Percentiles rank a stretch among this genome's conserved stretches.
Conservation (phyloP, 2,329 filamentous ascomycete species). For the Elsinoe batatas region DNA sequence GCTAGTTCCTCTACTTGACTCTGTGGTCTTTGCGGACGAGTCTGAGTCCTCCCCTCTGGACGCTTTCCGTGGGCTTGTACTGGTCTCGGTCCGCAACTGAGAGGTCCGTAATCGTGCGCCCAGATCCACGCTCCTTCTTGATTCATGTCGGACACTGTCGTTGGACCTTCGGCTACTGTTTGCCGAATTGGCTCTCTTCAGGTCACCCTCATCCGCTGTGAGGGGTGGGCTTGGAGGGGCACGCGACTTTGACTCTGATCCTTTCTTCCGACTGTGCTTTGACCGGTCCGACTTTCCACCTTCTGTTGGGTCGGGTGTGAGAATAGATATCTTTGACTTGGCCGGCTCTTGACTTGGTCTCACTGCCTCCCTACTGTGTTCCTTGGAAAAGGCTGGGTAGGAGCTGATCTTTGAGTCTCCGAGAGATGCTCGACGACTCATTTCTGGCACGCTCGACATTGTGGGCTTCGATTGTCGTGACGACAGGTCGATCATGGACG, state of each 20-base stretch:
- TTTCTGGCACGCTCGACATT: slow-evolving; percentile 32
- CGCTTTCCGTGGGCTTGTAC: slow-evolving; percentile 9
- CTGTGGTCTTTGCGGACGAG: slow-evolving; percentile 6
- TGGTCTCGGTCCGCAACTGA: not conserved
- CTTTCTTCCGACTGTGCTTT: slow-evolving; percentile 22
- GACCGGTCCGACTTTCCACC: slow-evolving; percentile 24
- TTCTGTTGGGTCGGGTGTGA: slow-evolving; percentile 36
- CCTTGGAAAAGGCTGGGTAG: slow-evolving; percentile 80
- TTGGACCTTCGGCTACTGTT: slow-evolving; percentile 33
- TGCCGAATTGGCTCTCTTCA: slow-evolving; percentile 35
- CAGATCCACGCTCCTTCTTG: slow-evolving; percentile 2
- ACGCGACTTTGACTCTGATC: slow-evolving; percentile 19
- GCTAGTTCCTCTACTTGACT: not conserved
- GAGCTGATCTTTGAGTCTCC: slow-evolving; percentile 42
- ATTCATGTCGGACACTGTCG: slow-evolving; percentile 6
- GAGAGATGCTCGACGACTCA: slow-evolving; percentile 33
- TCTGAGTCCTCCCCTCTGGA: slow-evolving; percentile 11
- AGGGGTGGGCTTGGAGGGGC: slow-evolving; percentile 41
- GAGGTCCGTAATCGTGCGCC: slow-evolving; percentile 4
- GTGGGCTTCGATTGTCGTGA: slow-evolving; percentile 26
- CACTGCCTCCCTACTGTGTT: slow-evolving; percentile 80
- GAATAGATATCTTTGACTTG: slow-evolving; percentile 24
- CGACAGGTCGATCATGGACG: slow-evolving; percentile 15
- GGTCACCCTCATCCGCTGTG: slow-evolving; percentile 35
- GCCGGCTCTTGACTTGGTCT: slow-evolving; percentile 41